These are phyloP conservation scores for Macrophomina tecta DNA, from an alignment of 2,329 filamentous ascomycete genomes.

Conservation along the genomic window DNA sequence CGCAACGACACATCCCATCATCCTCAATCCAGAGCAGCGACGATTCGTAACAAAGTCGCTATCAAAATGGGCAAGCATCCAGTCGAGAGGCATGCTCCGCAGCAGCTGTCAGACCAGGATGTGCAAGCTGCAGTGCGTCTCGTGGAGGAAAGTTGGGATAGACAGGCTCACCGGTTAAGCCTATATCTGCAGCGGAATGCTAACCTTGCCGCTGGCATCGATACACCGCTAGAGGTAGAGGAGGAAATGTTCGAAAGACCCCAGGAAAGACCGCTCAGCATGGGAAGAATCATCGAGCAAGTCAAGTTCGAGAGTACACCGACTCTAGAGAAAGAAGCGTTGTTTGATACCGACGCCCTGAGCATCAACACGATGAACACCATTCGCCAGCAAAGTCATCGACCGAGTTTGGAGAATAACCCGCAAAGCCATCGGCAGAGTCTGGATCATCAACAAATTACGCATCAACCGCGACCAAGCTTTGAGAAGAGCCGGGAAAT, in stretches of 20 bases:
- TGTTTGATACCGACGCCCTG: slow-evolving; percentile 7
- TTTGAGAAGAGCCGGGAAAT: background rate
- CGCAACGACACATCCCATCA: slow-evolving; percentile 46
- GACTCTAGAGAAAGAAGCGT: slow-evolving; percentile 14
- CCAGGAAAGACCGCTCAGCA: slow-evolving; percentile 43
- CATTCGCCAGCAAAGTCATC: slow-evolving; percentile 1
- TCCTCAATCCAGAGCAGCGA: slow-evolving; percentile 39
- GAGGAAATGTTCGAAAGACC: slow-evolving; percentile 55
- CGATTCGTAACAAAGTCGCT: slow-evolving; percentile 42
- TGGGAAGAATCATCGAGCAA: slow-evolving; percentile 51
- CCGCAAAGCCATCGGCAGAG: slow-evolving; percentile 1
- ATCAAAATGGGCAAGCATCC: slow-evolving; percentile 38
- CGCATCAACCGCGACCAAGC: background rate
- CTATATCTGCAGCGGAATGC: slow-evolving; percentile 56
- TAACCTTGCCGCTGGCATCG: slow-evolving; percentile 52
- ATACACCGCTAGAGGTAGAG: slow-evolving; percentile 51
- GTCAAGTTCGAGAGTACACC: slow-evolving; percentile 52
- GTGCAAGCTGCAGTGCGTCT: slow-evolving; percentile 56
- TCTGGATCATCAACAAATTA: background rate
- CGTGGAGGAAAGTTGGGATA: slow-evolving; percentile 57
- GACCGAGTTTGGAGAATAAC: background rate
- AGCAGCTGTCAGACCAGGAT: slow-evolving; percentile 53
- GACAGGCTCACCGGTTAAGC: slow-evolving; percentile 54
- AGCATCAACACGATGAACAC: slow-evolving; percentile 21
- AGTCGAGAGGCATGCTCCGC: slow-evolving; percentile 36